These are phyloP conservation scores for Retiboletus flavoniger DNA, from an alignment of 1,284 basidiomycete species.

Conservation along the genomic window DNA sequence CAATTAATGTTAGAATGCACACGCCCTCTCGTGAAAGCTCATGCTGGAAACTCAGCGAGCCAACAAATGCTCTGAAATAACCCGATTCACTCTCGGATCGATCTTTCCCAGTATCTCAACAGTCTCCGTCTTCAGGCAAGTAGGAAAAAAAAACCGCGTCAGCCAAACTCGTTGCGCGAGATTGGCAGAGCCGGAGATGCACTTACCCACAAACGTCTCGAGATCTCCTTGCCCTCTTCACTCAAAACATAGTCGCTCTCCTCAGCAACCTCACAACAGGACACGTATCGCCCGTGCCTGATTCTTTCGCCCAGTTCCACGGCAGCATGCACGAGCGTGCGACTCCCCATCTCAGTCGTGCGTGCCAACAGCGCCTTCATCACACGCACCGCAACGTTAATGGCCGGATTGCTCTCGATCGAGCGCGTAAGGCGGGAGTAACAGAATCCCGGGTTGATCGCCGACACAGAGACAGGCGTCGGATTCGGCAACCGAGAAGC, in stretches of 20 bases:
- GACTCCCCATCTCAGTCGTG: conserved; percentile 33
- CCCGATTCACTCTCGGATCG: conserved; percentile 29
- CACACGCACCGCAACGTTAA: background rate
- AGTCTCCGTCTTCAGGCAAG: conserved; percentile 23
- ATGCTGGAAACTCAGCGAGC: conserved; percentile 10
- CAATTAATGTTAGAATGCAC: background rate
- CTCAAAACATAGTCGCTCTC: conserved; percentile 30
- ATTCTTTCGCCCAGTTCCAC: conserved; percentile 21
- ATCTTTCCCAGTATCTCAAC: conserved; percentile 24
- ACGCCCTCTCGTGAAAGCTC: background rate
- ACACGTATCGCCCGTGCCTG: conserved; percentile 32
- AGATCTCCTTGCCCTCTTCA: conserved; percentile 28
- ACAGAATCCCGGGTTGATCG: conserved; percentile 39
- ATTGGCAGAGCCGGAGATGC: background rate
- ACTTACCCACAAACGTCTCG: conserved; percentile 31
- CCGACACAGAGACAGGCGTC: conserved; percentile 35
- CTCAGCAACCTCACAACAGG: conserved; percentile 25
- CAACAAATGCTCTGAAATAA: conserved; percentile 25
- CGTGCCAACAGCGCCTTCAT: conserved; percentile 26
- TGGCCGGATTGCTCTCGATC: conserved; percentile 11
- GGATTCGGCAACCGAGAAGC: conserved; percentile 31
- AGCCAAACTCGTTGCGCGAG: conserved; percentile 1
- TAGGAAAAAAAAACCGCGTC: background rate
- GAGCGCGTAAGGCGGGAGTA: conserved; percentile 25
- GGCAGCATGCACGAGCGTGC: conserved; percentile 29